These are phyloP conservation scores for Phoma herbarum DNA, from an alignment of 2,329 filamentous ascomycete species.

Conservation along the genomic window DNA sequence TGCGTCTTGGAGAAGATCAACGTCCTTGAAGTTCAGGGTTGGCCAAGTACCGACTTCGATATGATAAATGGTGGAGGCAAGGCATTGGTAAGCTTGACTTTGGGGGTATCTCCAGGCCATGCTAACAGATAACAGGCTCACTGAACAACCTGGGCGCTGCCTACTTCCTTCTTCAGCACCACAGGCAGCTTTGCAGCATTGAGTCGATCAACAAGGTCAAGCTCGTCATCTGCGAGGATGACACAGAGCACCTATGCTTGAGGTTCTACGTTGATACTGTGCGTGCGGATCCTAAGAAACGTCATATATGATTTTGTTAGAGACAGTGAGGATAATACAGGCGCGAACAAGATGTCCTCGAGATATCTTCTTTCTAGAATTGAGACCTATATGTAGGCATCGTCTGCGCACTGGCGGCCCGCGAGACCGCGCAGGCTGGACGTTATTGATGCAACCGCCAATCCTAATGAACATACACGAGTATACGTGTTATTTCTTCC, in stretches of 20 bases:
- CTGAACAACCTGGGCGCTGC: slow-evolving; percentile 14
- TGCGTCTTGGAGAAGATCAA: background rate
- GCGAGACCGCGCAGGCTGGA: background rate
- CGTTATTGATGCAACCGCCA: background rate
- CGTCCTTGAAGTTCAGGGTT: background rate
- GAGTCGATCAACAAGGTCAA: slow-evolving; percentile 18
- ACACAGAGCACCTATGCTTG: background rate
- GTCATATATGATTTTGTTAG: background rate
- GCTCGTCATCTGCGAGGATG: slow-evolving; percentile 1
- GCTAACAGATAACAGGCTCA: slow-evolving; percentile 5
- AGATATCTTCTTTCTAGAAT: no score
- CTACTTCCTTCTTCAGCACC: slow-evolving; percentile 21
- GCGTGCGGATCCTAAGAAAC: background rate
- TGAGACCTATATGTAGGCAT: background rate
- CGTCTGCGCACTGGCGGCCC: background rate
- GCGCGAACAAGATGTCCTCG: no score
- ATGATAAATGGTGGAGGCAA: background rate
- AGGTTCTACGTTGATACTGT: slow-evolving; percentile 8
- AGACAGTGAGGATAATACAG: no score
- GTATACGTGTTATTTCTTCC: background rate
- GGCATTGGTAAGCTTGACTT: background rate
- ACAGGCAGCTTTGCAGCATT: slow-evolving; percentile 14
- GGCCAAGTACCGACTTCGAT: slow-evolving; percentile 11
- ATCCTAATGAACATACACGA: background rate
- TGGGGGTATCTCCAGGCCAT: no score